Conservation (phyloP, 805 yeast genomes). For the Saccharomycopsis malanga region DNA sequence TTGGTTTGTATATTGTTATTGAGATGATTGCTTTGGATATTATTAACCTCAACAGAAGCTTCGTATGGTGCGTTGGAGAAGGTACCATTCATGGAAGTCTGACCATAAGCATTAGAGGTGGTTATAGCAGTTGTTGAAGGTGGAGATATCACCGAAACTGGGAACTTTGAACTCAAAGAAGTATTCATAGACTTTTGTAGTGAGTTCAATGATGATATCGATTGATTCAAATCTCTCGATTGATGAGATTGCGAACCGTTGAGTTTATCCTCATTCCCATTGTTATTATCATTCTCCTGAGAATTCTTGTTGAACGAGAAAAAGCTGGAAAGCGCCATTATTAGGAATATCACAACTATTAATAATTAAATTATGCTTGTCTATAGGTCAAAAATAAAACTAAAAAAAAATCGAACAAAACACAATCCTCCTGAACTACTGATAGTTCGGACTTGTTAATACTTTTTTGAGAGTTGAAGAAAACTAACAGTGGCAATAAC, state of each 20-base stretch:
- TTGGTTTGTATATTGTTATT: constrained; percentile 19
- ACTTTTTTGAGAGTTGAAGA: too few species aligned
- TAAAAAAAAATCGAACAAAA: too few species aligned
- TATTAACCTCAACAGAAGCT: constrained; percentile 18
- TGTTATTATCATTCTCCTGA: constrained; percentile 9
- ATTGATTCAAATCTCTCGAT: constrained; percentile 23
- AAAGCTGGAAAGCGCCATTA: constrained; percentile 19
- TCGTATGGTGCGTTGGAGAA: constrained; percentile 21
- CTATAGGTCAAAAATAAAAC: too few species aligned
- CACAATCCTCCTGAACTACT: too few species aligned
- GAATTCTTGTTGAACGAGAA: constrained; percentile 19
- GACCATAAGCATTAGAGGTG: constrained; percentile 20
- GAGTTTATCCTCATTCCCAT: constrained; percentile 7
- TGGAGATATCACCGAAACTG: constrained; percentile 12
- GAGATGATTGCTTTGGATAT: constrained; percentile 9
- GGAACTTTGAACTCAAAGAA: constrained; percentile 15
- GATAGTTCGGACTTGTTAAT: too few species aligned
- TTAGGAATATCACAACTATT: too few species aligned
- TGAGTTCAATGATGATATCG: constrained; percentile 13
- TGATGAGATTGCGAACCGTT: constrained; percentile 1
- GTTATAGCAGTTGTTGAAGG: constrained; percentile 19
- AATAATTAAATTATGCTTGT: too few species aligned
- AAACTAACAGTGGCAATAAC: too few species aligned
- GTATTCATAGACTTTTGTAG: constrained; percentile 1
- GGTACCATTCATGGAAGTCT: constrained; percentile 17